Percentiles rank a stretch among this genome's conserved stretches.
Conservation (phyloP, 352 stramenopile genomes). For the Pythium rhizo-oryzae region DNA sequence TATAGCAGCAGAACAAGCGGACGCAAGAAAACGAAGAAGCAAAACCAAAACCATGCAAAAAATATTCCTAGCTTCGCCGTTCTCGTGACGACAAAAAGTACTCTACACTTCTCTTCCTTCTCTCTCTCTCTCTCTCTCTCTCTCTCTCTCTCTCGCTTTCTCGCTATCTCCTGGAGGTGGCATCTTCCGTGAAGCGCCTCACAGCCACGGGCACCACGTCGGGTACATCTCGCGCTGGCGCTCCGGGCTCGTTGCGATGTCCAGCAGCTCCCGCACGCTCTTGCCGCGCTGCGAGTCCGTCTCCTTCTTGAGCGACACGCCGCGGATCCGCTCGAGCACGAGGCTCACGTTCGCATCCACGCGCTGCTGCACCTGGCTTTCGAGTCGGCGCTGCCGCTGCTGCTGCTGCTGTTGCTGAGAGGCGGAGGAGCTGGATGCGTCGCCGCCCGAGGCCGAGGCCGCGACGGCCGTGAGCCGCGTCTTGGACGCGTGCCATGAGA, state of each 20-base stretch:
- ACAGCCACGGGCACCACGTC: constrained; percentile 89
- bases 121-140: background rate
- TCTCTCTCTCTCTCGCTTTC: constrained; percentile 1
- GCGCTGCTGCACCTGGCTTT: constrained; percentile 81
- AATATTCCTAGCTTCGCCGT: background rate
- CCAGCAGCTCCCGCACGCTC: constrained; percentile 77
- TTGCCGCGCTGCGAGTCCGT: constrained; percentile 65
- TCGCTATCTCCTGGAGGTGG: background rate
- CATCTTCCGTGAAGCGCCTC: constrained; percentile 14
- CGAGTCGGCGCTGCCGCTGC: constrained; percentile 58
- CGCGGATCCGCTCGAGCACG: constrained; percentile 78
- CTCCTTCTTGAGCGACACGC: constrained; percentile 80
- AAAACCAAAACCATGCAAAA: background rate
- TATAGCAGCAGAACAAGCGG: background rate
- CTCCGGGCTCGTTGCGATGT: constrained; percentile 82
- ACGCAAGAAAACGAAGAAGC: background rate
- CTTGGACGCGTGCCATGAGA: constrained; percentile 89
- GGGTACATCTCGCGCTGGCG: constrained; percentile 86
- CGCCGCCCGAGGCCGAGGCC: constrained; percentile 22
- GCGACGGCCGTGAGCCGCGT: constrained; percentile 47
- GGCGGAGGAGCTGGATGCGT: constrained; percentile 17
- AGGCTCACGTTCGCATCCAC: constrained; percentile 87
- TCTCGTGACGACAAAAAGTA: background rate
- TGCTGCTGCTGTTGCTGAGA: constrained; percentile 18
- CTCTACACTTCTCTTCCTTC: background rate